Evolutionary conservation across 345 rosid genomes (phyloP), one percentile per base, ranked within the genome.

Genomic region (Hibiscus mutabilis): DNA sequence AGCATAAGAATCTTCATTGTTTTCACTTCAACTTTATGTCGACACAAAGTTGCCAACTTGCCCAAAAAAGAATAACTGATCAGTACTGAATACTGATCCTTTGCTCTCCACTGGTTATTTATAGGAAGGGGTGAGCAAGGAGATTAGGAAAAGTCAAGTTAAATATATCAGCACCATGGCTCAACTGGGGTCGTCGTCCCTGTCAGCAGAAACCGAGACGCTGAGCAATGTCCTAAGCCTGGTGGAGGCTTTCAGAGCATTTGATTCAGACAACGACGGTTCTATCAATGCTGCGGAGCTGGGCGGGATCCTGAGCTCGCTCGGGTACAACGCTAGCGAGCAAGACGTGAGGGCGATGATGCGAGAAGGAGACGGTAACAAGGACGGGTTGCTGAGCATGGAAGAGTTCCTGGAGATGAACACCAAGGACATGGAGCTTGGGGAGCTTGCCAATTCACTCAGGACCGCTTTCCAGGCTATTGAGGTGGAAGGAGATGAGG

Each of bases 401-500:
- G 70, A 76, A 33, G 94, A 89, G 79, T 86, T 89, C 74, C 55
- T 87, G 72, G 89, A 84, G 60, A 81, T 89, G 89, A 86, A 80
- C 85, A 85, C 89, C 9, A 81, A 77, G 77, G 74, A 80, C 14
- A 68, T 85, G 79, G 86, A 81, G 14, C 73, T 84, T 5, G 79
- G 85, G 4, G 80, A 64, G 24, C 83, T 89, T 6, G 75, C 72
- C 13, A 75, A 56, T 56, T 66, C 14, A 10, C 82, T 89, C 2
- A 75, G 51, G 18, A 55, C 75, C 21, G 79, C 81, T 22, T 59
- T 81, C 16, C 82, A 83, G 16, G 84, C 74, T 35, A 49, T 84
- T 16, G 75, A 71, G 14, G 29, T 22, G 2, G 78, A 70, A n/a
- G 79, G 58, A 3, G 73, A 76, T 14, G 84, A 65, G 61, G 57